Base-by-base conservation (phyloP, 2,329 filamentous ascomycete genomes). In the Penicillium sp. region DNA sequence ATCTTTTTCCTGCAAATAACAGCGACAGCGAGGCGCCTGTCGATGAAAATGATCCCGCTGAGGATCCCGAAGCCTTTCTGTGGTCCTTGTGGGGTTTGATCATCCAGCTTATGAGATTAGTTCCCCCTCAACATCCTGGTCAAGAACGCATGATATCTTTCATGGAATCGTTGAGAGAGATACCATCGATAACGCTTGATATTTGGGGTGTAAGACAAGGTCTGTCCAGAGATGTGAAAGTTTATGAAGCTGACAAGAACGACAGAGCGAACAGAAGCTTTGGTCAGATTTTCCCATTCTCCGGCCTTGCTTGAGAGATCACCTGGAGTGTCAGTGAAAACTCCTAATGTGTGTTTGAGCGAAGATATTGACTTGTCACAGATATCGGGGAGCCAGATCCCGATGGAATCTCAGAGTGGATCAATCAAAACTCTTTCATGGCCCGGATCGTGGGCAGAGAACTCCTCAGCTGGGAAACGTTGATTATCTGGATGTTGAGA, bases 371-470 rank as follows among this genome's bases (percentile, higher is more conserved):
- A 40, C 3, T 2, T 1, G 6, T 16, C n/a, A 14, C 18, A 52
- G 50, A 52, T 41, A 41, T 52, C 7, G 50, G 51, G 13, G 39
- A 54, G 11, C 27, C 39, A 16, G 41, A 54, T 37, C 40, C 51
- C 18, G 51, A 54, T 35, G 51, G 41, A 14, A 54, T 54, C 37
- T 40, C 51, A 44, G 40, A 54, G 31, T 54, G 51, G 51, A 54
- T 54, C 41, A 54, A 54, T 19, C 51, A 54, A 36, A 54, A 54
- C 40, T 54, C 51, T 13, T 54, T 54, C 51, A 54, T 54, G 51
- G 51, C 51, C 39, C n/a, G 51, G 16, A 40, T 54, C 31, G 39
- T 54, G 27, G 51, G 51, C 18, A 27, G 44, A 37, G 51, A 36
- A 10, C 41, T 54, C 3, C 41, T 54, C 5, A 36, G 22, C 40